These are phyloP conservation scores for Tillandsia fasciculata DNA, from an alignment of 176 grass and related monocot genomes.

Conservation along the genomic window DNA sequence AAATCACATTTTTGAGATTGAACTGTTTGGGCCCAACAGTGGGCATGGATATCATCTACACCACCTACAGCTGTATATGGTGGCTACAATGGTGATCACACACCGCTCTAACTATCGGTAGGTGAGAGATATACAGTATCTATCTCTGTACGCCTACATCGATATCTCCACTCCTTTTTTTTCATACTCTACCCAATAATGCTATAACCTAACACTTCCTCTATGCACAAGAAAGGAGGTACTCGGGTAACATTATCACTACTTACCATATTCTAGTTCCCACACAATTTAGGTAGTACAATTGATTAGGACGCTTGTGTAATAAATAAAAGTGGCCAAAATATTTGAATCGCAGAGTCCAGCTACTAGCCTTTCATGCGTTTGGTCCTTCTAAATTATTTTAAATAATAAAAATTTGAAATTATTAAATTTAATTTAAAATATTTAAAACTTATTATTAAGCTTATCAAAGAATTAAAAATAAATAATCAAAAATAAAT, in stretches of 20 bases:
- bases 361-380: no score
- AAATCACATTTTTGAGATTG: neutral
- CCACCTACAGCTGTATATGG: neutral
- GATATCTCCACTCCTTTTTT: neutral
- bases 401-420: no score
- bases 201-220: neutral
- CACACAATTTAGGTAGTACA: no score
- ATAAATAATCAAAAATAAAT: no score
- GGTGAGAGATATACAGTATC: neutral
- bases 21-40: conserved; percentile 4
- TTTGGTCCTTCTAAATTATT: no score
- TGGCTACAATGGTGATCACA: neutral
- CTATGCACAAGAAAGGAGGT: neutral
- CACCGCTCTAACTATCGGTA: neutral
- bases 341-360: no score
- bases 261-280: neutral
- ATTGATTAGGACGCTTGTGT: no score
- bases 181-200: neutral
- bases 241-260: neutral
- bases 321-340: no score
- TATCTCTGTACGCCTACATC: neutral
- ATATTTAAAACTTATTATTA: no score
- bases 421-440: no score
- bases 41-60: neutral
- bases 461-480: no score